Base-by-base conservation (phyloP, 306 rosid genomes). In the Cicer chorassanicum region DNA sequence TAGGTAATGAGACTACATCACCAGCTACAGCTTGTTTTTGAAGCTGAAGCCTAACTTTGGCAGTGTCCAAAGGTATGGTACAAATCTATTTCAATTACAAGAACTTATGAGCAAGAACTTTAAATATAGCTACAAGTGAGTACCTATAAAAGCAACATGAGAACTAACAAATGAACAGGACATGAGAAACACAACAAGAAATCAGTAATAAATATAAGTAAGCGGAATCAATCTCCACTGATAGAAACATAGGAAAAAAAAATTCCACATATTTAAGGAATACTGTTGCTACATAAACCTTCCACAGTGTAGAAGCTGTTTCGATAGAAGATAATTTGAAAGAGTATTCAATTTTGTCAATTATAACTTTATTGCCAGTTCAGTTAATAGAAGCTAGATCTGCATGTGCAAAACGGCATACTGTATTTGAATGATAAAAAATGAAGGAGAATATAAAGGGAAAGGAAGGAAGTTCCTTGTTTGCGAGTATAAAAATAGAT, bases 31-130 rank as follows among this genome's bases (percentile, higher is more conserved):
- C 93, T 77, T 88, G 91, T 82, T 92, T 94, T 78, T 94, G 99
- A 64, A 94, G 89, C 85, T 94, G 99, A 80, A 94, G 99, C 90
- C 99, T 88, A 69, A 94, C 99, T 87, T 94, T 92, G 73, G 99
- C 99, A 44, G 99, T 94, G 88, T 94, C 99, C 94, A 94, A 75
- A 21, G 99, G 99, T 79, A 94, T 94, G 41, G 97, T 94, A 68
- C 93, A 90, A 15, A 86, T 70, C 99, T 94, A 84, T 74, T 80
- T 84, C 88, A 78, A 64, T 54, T 71, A 67, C 66, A 80, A 70
- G 12, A 38, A 34, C 13, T 72, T 14, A 6, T 54, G 44, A 75
- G 65, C 48, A 70, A 7, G 39, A 72, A 49, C 41, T 54, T 60
- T 10, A 68, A 61, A 29, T 45, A 49, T 62, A 43, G 24, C 56